Conservation (phyloP, 2,329 filamentous ascomycete genomes). For the Venturia nashicola region DNA sequence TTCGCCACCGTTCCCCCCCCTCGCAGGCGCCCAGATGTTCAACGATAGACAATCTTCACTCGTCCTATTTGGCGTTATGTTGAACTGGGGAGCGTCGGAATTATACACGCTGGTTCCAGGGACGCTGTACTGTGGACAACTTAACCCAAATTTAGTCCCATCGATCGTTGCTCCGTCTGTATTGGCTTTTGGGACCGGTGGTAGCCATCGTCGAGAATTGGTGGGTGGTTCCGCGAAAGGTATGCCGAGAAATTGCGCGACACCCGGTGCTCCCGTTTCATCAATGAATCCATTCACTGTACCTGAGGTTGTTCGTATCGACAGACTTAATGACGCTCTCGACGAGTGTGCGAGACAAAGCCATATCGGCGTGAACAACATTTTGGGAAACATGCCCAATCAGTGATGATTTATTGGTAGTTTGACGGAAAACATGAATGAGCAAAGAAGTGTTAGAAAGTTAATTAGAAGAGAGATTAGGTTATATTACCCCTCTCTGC, state of each 20-base stretch:
- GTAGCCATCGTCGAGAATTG: constrained; percentile 46
- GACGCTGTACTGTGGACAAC: neutral
- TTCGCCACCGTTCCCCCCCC: neutral
- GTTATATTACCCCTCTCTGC: too few relatives aligned
- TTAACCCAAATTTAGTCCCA: neutral
- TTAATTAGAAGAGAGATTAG: too few relatives aligned
- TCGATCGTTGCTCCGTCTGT: neutral
- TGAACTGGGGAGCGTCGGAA: neutral
- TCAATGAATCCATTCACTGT: neutral
- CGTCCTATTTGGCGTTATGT: neutral
- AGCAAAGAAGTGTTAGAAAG: too few relatives aligned
- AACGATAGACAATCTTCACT: neutral
- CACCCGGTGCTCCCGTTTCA: neutral
- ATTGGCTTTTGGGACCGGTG: constrained; percentile 38
- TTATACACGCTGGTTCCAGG: neutral
- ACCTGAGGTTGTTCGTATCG: neutral
- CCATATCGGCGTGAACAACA: neutral
- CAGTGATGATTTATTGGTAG: too few relatives aligned
- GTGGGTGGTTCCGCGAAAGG: constrained; percentile 48
- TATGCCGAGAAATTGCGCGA: constrained; percentile 32
- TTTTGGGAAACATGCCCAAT: neutral
- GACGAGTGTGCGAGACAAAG: neutral
- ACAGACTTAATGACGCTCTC: neutral
- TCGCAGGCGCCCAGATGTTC: constrained; percentile 3
- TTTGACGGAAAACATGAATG: too few relatives aligned